A percentile compares a stretch with the other conserved stretches of the same genome.
Conservation (phyloP, 2,329 filamentous ascomycete genomes). For the Nigrospora oryzae region DNA sequence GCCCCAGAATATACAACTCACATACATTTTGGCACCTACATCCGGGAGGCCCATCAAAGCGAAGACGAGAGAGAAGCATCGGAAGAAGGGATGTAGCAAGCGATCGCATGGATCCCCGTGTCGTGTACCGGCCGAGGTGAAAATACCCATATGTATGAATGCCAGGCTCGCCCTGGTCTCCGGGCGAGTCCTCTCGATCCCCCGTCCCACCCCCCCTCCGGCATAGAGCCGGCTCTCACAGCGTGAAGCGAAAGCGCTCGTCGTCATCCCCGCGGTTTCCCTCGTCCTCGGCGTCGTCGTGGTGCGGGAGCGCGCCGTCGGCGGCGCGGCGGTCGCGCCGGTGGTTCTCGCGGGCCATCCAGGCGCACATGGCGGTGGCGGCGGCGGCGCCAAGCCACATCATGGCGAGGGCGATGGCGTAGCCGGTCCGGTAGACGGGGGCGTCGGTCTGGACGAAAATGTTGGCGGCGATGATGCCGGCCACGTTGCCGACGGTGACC, state of each 20-base stretch:
- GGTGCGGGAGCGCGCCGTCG: slow-evolving; percentile 27
- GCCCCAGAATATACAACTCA: no score
- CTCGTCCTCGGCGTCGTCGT: slow-evolving; percentile 27
- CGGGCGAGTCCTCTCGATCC: no score
- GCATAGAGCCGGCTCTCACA: slow-evolving; percentile 6
- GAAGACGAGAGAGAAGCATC: no score
- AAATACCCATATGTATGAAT: no score
- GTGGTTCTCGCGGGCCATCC: slow-evolving; percentile 33
- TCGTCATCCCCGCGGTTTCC: slow-evolving; percentile 44
- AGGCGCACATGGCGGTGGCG: slow-evolving; percentile 27
- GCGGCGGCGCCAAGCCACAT: slow-evolving; percentile 21
- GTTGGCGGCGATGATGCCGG: slow-evolving; percentile 25
- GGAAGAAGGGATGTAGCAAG: no score
- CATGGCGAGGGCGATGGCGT: slow-evolving; percentile 21
- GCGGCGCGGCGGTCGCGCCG: slow-evolving; percentile 35
- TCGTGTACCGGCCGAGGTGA: no score
- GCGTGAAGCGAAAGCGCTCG: slow-evolving; percentile 35
- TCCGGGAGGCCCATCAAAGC: no score
- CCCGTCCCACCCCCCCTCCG: no score
- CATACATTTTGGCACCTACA: no score
- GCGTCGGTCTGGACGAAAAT: slow-evolving; percentile 24
- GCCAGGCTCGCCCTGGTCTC: no score
- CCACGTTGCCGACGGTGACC: slow-evolving; percentile 39
- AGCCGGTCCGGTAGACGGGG: slow-evolving; percentile 26
- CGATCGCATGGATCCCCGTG: no score